Evolutionary conservation across 345 rosid species (phyloP).

Genomic region (Acer saccharum): DNA sequence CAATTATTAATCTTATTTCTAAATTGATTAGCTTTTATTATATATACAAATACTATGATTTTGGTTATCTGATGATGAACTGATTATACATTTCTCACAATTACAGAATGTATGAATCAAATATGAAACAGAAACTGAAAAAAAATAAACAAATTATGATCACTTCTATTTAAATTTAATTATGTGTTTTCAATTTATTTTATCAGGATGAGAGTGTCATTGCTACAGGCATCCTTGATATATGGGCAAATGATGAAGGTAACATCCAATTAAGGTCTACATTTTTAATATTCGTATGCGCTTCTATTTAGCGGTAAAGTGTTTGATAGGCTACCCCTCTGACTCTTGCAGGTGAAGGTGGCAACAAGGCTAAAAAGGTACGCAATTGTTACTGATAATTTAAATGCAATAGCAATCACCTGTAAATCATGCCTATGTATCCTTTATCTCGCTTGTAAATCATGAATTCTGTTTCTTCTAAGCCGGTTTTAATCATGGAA

Average conservation of each 20-base stretch:
- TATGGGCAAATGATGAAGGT: conserved; percentile 75
- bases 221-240: conserved; percentile 55
- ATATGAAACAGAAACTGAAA: no score
- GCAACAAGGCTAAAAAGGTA: conserved; percentile 58
- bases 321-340: conserved; percentile 7
- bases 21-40: no score
- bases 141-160: no score
- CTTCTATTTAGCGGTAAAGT: conserved; percentile 1
- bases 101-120: no score
- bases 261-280: background rate
- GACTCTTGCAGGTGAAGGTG: conserved; percentile 53
- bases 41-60: no score
- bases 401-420: background rate
- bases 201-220: conserved; percentile 36
- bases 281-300: background rate
- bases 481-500: background rate
- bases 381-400: background rate
- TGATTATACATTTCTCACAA: no score
- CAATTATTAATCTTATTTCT: no score
- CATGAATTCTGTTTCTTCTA: background rate
- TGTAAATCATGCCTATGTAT: background rate
- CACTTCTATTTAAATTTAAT: background rate
- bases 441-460: background rate
- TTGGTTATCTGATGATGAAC: no score
- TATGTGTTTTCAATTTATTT: conserved; percentile 9